Percentiles rank a stretch among this genome's conserved stretches.
Conservation (phyloP, 768 basidiomycete genomes). For the Hebeloma cylindrosporum region DNA sequence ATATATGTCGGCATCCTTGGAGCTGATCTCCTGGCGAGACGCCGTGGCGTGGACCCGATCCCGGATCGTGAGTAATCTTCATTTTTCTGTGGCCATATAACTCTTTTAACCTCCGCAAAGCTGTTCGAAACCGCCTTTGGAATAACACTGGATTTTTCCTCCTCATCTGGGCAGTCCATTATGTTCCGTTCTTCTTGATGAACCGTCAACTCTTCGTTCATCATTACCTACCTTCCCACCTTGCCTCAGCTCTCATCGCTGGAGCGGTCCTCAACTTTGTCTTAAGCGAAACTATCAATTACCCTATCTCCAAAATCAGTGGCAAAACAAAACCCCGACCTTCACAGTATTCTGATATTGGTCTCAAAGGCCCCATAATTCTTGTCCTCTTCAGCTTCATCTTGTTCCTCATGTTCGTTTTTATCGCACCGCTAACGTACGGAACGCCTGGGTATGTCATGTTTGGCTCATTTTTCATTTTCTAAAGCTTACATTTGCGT, state of each 20-base stretch:
- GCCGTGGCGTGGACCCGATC: slow-evolving; percentile 82
- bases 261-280: slow-evolving; percentile 91
- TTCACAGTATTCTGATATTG: slow-evolving; percentile 68
- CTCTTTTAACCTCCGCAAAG: slow-evolving; percentile 38
- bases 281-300: slow-evolving; percentile 88
- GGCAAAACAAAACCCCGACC: slow-evolving; percentile 59
- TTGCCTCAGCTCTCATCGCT: slow-evolving; percentile 88
- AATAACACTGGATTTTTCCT: slow-evolving; percentile 97
- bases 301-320: slow-evolving; percentile 79
- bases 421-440: slow-evolving; percentile 89
- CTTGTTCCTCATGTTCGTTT: slow-evolving; percentile 68
- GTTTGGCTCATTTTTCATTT: slow-evolving; percentile 4
- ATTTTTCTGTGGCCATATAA: neutral
- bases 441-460: slow-evolving; percentile 84
- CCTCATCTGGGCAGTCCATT: slow-evolving; percentile 92
- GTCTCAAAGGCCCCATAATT: slow-evolving; percentile 70
- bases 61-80: slow-evolving; percentile 72
- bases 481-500: slow-evolving; percentile 9
- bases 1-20: slow-evolving; percentile 88
- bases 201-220: slow-evolving; percentile 95
- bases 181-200: slow-evolving; percentile 98
- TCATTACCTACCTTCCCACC: slow-evolving; percentile 96
- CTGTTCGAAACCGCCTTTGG: slow-evolving; percentile 90
- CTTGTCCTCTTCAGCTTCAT: slow-evolving; percentile 56
- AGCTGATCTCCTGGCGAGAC: slow-evolving; percentile 86